Evolutionary conservation across 768 basidiomycete genomes (phyloP).

Genomic region (Phanerochaete sordida): DNA sequence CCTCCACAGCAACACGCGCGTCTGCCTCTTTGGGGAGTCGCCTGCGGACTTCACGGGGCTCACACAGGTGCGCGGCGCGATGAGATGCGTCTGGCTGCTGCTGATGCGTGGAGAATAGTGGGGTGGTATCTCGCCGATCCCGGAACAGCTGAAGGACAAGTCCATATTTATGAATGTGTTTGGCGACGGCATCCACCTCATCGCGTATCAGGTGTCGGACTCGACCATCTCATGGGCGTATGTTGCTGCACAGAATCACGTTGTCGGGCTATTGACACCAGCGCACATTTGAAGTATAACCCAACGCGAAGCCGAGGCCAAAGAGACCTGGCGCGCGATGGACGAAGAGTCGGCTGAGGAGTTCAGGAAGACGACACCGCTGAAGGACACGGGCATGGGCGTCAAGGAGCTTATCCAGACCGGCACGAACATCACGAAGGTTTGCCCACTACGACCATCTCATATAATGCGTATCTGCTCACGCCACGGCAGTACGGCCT

Average conservation of each 20-base stretch:
- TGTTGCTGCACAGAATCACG: neutral
- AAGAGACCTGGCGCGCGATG: constrained; percentile 40
- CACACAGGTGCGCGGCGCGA: neutral
- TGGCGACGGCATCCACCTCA: constrained; percentile 34
- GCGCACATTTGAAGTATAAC: constrained; percentile 28
- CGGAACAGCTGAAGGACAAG: neutral
- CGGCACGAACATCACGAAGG: constrained; percentile 27
- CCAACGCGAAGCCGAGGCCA: constrained; percentile 32
- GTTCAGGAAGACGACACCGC: constrained; percentile 18
- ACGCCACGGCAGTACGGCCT: constrained; percentile 33
- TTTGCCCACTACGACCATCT: neutral
- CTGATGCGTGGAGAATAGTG: neutral
- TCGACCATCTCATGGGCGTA: constrained; percentile 11
- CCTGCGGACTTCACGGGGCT: constrained; percentile 7
- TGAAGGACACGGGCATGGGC: constrained; percentile 24
- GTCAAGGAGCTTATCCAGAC: constrained; percentile 24
- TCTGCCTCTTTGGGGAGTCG: constrained; percentile 3
- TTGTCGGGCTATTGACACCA: neutral
- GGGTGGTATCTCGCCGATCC: neutral
- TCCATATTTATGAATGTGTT: constrained; percentile 13
- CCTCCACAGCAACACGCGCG: constrained; percentile 38
- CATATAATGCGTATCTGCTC: neutral
- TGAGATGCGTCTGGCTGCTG: neutral
- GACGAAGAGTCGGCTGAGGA: constrained; percentile 14
- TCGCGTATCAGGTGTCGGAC: constrained; percentile 33